Evolutionary conservation across 176 grass and related monocot species (phyloP), one percentile per base, ranked within the genome.

Genomic region (Aechmea fasciata): DNA sequence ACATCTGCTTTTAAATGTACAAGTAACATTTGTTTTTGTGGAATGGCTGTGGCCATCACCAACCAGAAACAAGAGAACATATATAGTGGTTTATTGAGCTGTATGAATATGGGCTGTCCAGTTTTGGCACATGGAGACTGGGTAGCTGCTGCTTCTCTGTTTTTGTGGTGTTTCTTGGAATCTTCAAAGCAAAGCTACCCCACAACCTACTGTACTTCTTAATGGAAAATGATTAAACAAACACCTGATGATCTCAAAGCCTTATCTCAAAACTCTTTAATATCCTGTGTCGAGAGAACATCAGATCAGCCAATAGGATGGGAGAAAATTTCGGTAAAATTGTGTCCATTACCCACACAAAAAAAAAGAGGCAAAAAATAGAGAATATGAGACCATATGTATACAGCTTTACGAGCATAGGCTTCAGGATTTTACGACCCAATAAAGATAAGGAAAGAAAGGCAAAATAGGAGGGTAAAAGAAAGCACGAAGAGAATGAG

Each of bases 91-190:
- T 20, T 5, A 20, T 17, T 59, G 55, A 61, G 17, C 55, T 61
- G 54, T 59, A 59, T 59, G n/a, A 10, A 59, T n/a, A 59, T 59
- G 54, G 10, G 54, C 8, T 59, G 54, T 20, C 54, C 2, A 17
- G 54, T 17, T 59, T 59, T 59, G 54, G 55, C 55, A 61, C 15
- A 61, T 61, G 55, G 20, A 61, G 17, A 61, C 55, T 61, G 55
- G 17, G 0, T 61, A 61, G 55, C 55, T 61, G 55, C 55, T 61
- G 55, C 20, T 19, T 22, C 20, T 19, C 15, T 61, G 55, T 15
- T 19, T 18, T 61, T 61, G 55, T 10, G 55, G 3, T 20, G 55
- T 15, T 61, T 18, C 55, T 22, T 61, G 55, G 17, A 10, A 19
- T 19, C 15, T 18, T 61, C 55, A 61, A 18, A 61, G 20, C 55